phyloP scores from a whole-genome alignment of 1,284 basidiomycete genomes.

The Anthracocystis walkeri region DNA sequence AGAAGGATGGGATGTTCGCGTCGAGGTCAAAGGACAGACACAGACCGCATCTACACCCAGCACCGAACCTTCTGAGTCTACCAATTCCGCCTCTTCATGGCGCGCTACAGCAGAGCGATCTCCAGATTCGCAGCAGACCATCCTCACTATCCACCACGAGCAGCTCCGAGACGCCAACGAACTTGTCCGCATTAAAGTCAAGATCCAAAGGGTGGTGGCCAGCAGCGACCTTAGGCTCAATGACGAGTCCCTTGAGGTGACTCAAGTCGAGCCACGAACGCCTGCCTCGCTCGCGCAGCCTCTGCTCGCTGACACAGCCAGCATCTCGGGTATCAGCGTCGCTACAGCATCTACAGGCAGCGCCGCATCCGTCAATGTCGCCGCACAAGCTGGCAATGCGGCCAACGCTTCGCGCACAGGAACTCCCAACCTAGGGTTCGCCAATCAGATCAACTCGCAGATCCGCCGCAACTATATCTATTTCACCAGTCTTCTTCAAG shows the following conservation, averaged over 20 bases:
- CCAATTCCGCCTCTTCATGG: constrained; percentile 80
- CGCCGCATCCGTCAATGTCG: constrained; percentile 23
- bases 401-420: constrained; percentile 75
- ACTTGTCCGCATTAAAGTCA: constrained; percentile 44
- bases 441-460: constrained; percentile 76
- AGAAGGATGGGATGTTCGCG: constrained; percentile 91
- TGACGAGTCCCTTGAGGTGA: constrained; percentile 37
- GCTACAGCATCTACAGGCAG: constrained; percentile 47
- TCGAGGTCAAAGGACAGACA: constrained; percentile 63
- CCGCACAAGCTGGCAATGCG: constrained; percentile 14
- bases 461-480: constrained; percentile 94
- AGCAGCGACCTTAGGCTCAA: constrained; percentile 57
- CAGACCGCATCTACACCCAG: not conserved
- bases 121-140: constrained; percentile 18
- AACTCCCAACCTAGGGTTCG: constrained; percentile 41
- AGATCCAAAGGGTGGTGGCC: constrained; percentile 57
- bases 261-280: constrained; percentile 29
- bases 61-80: constrained; percentile 12
- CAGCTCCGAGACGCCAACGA: constrained; percentile 42
- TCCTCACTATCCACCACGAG: constrained; percentile 38
- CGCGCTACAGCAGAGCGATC: constrained; percentile 68
- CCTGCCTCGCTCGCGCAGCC: constrained; percentile 29
- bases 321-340: constrained; percentile 55
- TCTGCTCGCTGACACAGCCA: constrained; percentile 53
- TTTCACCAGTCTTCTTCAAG: constrained; percentile 95